Percentiles rank a stretch among this genome's conserved stretches.
phyloP scores from a whole-genome alignment of 139 green algal species.

The Chlorella sp. region DNA sequence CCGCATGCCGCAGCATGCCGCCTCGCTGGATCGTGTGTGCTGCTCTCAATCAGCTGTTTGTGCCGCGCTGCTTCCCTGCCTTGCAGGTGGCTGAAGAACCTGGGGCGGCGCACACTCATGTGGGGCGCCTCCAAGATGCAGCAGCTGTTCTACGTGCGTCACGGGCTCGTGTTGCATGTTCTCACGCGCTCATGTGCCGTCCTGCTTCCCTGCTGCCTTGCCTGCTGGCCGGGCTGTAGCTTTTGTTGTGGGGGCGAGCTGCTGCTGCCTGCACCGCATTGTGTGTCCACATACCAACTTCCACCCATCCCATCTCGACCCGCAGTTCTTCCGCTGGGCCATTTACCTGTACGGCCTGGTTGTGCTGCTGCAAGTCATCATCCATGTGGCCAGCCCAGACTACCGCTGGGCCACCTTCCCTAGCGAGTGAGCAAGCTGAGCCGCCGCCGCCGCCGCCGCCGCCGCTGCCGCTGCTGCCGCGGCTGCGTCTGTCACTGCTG shows the following conservation, averaged over 20 bases:
- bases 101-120: conserved; percentile 9
- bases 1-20: no score
- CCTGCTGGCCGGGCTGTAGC: background rate
- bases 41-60: no score
- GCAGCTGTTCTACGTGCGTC: conserved; percentile 25
- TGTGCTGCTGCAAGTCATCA: conserved; percentile 11
- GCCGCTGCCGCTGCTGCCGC: no score
- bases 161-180: no score
- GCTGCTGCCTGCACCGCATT: background rate
- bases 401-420: conserved; percentile 19
- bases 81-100: conserved; percentile 3
- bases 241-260: no score
- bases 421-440: conserved; percentile 2
- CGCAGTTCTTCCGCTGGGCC: conserved; percentile 23
- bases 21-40: no score
- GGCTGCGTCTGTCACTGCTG: no score
- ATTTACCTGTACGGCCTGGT: conserved; percentile 27
- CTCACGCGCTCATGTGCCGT: no score
- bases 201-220: no score
- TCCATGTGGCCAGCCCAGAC: conserved; percentile 28
- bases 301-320: background rate
- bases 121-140: conserved; percentile 39
- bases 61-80: no score
- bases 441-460: background rate
- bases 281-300: no score